These are phyloP conservation scores for Trypanosoma cruzi DNA, from an alignment of 208 protist species.

Conservation along the genomic window DNA sequence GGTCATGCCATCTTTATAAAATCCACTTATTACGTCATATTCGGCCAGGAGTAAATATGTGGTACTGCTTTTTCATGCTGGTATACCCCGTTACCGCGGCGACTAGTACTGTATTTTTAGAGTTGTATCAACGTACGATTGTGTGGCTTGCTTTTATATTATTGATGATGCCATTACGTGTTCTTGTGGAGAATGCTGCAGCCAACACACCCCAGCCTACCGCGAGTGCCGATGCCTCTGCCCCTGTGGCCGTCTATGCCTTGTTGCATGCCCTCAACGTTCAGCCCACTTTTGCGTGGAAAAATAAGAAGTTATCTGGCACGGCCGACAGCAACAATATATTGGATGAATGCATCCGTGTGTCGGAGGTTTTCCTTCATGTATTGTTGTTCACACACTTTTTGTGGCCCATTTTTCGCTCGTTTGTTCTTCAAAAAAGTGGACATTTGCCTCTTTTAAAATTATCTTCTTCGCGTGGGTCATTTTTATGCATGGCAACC, in stretches of 20 bases:
- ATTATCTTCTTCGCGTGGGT: not conserved
- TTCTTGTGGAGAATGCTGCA: not conserved
- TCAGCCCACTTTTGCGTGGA: constrained; percentile 44
- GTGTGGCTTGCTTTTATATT: constrained; percentile 18
- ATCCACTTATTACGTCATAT: not conserved
- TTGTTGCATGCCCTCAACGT: constrained; percentile 33
- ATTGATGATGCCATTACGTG: constrained; percentile 3
- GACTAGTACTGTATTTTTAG: not conserved
- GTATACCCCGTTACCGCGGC: not conserved
- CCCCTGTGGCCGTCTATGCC: constrained; percentile 25
- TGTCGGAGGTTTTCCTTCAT: constrained; percentile 23
- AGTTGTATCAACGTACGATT: constrained; percentile 12
- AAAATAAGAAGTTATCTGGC: constrained; percentile 34
- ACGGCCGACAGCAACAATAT: constrained; percentile 23
- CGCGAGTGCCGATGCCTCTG: not conserved
- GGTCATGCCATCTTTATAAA: not conserved
- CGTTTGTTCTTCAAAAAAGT: constrained; percentile 1
- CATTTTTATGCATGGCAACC: not conserved
- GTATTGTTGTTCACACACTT: constrained; percentile 17
- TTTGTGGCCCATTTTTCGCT: not conserved
- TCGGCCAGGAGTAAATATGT: not conserved
- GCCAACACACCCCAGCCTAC: not conserved
- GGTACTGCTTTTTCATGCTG: not conserved
- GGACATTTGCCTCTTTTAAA: not conserved
- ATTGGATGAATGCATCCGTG: constrained; percentile 8